phyloP scores from a whole-genome alignment of 2,329 filamentous ascomycete species.

The Lasiodiplodia citricola region DNA sequence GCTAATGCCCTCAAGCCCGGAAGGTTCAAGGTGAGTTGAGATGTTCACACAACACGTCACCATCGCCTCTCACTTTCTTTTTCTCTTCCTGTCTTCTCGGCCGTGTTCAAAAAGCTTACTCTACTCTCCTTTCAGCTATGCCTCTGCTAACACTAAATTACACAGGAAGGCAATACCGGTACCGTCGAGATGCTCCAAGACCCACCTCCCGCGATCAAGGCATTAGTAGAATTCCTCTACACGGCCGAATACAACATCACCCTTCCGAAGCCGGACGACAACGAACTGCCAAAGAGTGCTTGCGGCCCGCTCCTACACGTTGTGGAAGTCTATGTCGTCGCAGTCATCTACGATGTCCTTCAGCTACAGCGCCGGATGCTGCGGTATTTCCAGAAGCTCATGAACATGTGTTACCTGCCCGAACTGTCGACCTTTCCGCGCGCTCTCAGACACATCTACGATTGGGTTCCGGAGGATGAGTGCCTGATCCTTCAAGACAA shows the following conservation, averaged over 20 bases:
- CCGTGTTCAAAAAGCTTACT: too few relatives aligned
- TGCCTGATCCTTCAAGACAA: background rate
- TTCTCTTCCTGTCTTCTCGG: too few relatives aligned
- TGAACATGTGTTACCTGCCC: background rate
- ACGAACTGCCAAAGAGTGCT: background rate
- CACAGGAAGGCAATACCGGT: background rate
- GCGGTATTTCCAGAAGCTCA: background rate
- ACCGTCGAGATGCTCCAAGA: background rate
- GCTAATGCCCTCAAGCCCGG: constrained; percentile 3
- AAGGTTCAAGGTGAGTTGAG: background rate
- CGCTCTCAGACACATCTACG: background rate
- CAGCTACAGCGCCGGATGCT: background rate
- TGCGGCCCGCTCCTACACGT: background rate
- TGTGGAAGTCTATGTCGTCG: background rate
- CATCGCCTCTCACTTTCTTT: too few relatives aligned
- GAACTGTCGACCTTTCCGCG: background rate
- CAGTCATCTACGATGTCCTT: background rate
- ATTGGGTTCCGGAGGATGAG: background rate
- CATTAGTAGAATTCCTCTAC: background rate
- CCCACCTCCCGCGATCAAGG: background rate
- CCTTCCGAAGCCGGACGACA: background rate
- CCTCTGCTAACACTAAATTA: too few relatives aligned
- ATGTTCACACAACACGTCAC: background rate
- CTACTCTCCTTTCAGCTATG: too few relatives aligned
- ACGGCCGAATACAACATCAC: background rate